Percentiles rank a stretch among this genome's conserved stretches.
Conservation (phyloP, 2,329 filamentous ascomycete genomes). For the Botryosphaeria dothidea region DNA sequence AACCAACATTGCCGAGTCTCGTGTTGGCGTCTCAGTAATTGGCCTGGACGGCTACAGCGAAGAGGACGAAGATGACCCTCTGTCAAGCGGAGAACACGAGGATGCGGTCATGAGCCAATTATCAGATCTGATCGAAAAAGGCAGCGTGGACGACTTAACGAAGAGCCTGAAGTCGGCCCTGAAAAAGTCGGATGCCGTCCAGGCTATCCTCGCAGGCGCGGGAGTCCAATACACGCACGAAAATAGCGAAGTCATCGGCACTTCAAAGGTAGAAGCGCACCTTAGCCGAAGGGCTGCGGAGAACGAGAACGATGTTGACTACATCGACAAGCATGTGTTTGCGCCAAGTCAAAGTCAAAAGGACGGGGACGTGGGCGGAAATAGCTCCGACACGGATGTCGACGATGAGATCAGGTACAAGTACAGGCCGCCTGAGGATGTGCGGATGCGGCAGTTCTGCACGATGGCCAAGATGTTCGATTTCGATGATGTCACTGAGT, state of each 20-base stretch:
- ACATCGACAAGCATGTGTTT: conserved; percentile 60
- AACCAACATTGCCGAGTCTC: conserved; percentile 93
- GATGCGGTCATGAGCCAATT: conserved; percentile 73
- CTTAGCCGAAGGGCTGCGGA: conserved; percentile 76
- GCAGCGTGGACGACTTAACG: conserved; percentile 23
- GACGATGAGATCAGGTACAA: conserved; percentile 48
- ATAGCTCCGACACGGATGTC: conserved; percentile 23
- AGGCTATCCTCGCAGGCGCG: conserved; percentile 83
- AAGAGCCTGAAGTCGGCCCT: conserved; percentile 37
- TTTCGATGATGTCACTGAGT: conserved; percentile 74
- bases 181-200: conserved; percentile 67
- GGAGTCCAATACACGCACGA: conserved; percentile 96
- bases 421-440: conserved; percentile 73
- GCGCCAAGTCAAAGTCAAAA: conserved; percentile 46
- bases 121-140: conserved; percentile 60
- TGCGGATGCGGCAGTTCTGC: conserved; percentile 82
- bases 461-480: conserved; percentile 82
- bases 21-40: conserved; percentile 78
- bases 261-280: conserved; percentile 85
- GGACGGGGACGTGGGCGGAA: conserved; percentile 3
- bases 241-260: conserved; percentile 91
- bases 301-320: conserved; percentile 52
- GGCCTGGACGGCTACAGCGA: conserved; percentile 69
- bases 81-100: conserved; percentile 51
- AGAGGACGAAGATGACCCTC: conserved; percentile 44